These are phyloP conservation scores for Sordariomycetes sp. DNA, from an alignment of 2,329 filamentous ascomycete species.

Conservation along the genomic window DNA sequence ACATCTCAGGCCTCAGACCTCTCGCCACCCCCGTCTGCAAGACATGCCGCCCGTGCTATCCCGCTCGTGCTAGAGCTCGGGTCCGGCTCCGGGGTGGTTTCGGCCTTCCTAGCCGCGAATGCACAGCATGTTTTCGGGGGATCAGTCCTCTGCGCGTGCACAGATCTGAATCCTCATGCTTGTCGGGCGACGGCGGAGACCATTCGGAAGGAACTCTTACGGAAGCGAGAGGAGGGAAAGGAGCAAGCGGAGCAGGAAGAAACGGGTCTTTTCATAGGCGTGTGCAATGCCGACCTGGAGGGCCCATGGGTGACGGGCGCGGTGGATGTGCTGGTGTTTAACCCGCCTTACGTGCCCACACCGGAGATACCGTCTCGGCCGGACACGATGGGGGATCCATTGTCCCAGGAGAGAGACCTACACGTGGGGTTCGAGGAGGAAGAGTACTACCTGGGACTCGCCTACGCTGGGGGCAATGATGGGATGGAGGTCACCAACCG, in stretches of 20 bases:
- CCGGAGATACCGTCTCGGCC: conserved; percentile 53
- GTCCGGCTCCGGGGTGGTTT: conserved; percentile 85
- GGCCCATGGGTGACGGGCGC: conserved; percentile 43
- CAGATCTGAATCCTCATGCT: conserved; percentile 80
- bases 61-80: conserved; percentile 77
- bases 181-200: conserved; percentile 68
- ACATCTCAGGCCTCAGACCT: conserved; percentile 2
- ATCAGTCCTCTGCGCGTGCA: conserved; percentile 58
- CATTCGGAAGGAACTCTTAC: conserved; percentile 32
- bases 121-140: conserved; percentile 21
- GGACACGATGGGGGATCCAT: conserved; percentile 5
- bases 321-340: conserved; percentile 87
- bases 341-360: conserved; percentile 93
- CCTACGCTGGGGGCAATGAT: conserved; percentile 79
- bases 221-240: conserved; percentile 11
- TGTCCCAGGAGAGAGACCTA: conserved; percentile 16
- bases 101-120: conserved; percentile 75
- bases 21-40: background rate
- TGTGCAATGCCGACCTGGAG: conserved; percentile 60
- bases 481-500: conserved; percentile 91
- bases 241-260: background rate
- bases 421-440: conserved; percentile 58
- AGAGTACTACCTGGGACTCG: conserved; percentile 71
- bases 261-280: conserved; percentile 49
- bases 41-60: conserved; percentile 17